phyloP scores from a whole-genome alignment of 176 grass and related monocot species.

The Aegilops sharonensis region DNA sequence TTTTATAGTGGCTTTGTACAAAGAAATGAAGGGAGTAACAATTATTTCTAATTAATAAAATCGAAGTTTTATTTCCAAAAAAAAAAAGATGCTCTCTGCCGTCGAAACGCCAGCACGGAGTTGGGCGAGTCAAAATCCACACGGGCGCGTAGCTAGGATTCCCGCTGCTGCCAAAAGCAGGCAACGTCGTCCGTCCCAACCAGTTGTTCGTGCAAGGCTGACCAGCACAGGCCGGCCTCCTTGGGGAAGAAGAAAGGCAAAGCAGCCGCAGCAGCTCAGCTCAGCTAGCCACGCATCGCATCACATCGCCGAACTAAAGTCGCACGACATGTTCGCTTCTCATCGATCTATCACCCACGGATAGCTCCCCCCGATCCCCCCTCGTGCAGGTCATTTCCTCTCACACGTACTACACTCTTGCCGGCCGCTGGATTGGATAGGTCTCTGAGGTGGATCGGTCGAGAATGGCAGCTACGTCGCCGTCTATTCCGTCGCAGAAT shows the following conservation, averaged over 20 bases:
- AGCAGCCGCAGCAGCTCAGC: not conserved
- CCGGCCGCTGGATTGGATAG: not conserved
- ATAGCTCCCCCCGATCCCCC: too few species aligned
- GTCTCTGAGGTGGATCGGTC: not conserved
- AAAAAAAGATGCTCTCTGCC: too few species aligned
- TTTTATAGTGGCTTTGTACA: too few species aligned
- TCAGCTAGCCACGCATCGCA: not conserved
- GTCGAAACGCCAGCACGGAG: too few species aligned
- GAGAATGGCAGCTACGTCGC: not conserved
- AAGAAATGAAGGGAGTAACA: too few species aligned
- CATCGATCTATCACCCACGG: too few species aligned
- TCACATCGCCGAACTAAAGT: constrained; percentile 3
- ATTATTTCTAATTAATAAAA: too few species aligned
- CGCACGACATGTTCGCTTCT: not conserved
- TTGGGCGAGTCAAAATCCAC: too few species aligned
- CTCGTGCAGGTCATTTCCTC: constrained; percentile 19
- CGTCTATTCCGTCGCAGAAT: not conserved
- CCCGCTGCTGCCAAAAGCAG: not conserved
- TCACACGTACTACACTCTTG: not conserved
- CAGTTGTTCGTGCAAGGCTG: constrained; percentile 49
- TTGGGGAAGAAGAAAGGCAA: constrained; percentile 42
- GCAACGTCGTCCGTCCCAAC: not conserved
- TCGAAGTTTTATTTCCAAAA: too few species aligned
- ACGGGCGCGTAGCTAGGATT: too few species aligned
- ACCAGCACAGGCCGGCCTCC: constrained; percentile 18